Conservation (phyloP, 768 basidiomycete genomes). For the Phanerochaete carnosa region DNA sequence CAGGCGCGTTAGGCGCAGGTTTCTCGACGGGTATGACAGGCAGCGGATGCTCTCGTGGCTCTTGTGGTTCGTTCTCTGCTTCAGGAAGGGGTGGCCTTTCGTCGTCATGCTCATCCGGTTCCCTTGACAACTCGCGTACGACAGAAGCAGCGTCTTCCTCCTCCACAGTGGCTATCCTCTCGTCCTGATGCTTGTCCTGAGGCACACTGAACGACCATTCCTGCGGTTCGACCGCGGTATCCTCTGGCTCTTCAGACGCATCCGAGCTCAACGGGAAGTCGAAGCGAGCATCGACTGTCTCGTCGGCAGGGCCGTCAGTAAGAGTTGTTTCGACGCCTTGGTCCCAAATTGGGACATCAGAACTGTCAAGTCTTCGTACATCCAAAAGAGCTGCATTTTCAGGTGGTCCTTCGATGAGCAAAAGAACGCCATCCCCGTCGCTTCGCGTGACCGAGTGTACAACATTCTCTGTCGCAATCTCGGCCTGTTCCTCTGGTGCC, state of each 20-base stretch:
- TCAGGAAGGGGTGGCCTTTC: background rate
- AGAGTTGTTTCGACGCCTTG: background rate
- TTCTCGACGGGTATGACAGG: background rate
- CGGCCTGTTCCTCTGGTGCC: too few relatives aligned
- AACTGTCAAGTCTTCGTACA: too few relatives aligned
- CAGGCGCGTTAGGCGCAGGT: background rate
- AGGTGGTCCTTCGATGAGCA: background rate
- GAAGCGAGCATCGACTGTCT: background rate
- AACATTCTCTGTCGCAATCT: background rate
- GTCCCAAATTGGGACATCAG: too few relatives aligned
- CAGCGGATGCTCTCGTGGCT: background rate
- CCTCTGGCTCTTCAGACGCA: background rate
- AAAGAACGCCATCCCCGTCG: background rate
- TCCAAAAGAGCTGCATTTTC: background rate
- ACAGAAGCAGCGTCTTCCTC: conserved; percentile 17
- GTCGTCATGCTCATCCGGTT: conserved; percentile 11
- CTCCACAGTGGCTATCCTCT: background rate
- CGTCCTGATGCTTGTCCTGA: background rate
- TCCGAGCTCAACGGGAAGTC: background rate
- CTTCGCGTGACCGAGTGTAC: background rate
- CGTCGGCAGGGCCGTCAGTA: too few relatives aligned
- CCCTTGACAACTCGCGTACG: conserved; percentile 17
- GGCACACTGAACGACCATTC: conserved; percentile 4
- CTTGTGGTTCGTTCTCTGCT: background rate
- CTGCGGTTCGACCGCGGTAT: background rate